Evolutionary conservation across 2,329 filamentous ascomycete species (phyloP).

Genomic region (Xylariaceae sp.): DNA sequence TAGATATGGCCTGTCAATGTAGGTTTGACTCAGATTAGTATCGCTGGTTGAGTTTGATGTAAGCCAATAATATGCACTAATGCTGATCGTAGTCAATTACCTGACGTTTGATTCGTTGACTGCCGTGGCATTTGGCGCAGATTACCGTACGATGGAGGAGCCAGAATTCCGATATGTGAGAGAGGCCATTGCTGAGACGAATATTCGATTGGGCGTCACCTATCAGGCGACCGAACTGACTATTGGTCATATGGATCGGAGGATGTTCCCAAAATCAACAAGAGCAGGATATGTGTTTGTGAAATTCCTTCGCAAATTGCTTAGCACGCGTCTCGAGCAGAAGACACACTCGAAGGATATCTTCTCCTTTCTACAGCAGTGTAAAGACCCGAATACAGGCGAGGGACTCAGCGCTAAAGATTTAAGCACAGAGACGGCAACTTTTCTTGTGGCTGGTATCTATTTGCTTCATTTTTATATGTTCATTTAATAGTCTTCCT

Average conservation of each 20-base stretch:
- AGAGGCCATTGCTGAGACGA: not conserved
- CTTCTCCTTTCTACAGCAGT: conserved; percentile 10
- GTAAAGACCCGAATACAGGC: conserved; percentile 7
- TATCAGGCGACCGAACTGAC: not conserved
- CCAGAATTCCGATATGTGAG: not conserved
- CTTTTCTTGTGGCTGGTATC: conserved; percentile 6
- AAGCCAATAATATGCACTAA: too few relatives aligned
- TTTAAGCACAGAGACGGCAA: conserved; percentile 6
- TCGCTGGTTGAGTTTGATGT: too few relatives aligned
- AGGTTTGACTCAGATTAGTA: too few relatives aligned
- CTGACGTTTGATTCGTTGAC: conserved; percentile 7
- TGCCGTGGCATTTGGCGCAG: not conserved
- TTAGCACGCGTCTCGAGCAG: not conserved
- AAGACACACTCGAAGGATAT: not conserved
- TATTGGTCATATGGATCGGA: not conserved
- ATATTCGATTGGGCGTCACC: not conserved
- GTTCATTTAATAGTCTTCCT: too few relatives aligned
- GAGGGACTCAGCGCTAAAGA: not conserved
- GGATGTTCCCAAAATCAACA: not conserved
- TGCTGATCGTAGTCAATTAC: conserved; percentile 15
- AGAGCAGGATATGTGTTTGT: not conserved
- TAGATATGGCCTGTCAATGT: conserved; percentile 1
- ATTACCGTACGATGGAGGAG: conserved; percentile 2
- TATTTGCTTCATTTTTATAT: too few relatives aligned
- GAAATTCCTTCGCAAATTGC: conserved; percentile 1